phyloP scores from a whole-genome alignment of 2,329 filamentous ascomycete genomes.

The Talaromyces sp. region DNA sequence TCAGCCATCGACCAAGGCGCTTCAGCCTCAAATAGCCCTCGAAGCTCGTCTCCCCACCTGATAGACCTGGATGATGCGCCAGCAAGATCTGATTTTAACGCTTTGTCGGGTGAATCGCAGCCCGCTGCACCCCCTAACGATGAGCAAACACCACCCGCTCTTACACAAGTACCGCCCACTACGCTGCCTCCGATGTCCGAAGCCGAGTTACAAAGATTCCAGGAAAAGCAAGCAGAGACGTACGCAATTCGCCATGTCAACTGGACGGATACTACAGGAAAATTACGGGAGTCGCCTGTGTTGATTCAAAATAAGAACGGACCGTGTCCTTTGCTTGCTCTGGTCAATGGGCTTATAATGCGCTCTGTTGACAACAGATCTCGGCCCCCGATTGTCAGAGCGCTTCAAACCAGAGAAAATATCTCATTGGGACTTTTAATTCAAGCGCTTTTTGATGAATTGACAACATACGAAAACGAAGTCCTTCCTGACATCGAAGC shows the following conservation, averaged over 20 bases:
- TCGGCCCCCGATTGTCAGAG: constrained; percentile 70
- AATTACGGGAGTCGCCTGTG: constrained; percentile 74
- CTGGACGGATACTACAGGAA: constrained; percentile 69
- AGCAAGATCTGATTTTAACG: constrained; percentile 1
- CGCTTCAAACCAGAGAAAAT: constrained; percentile 74
- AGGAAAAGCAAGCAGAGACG: constrained; percentile 61
- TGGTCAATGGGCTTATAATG: constrained; percentile 87
- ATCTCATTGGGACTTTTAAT: constrained; percentile 81
- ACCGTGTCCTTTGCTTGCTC: constrained; percentile 83
- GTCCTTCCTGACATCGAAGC: constrained; percentile 81
- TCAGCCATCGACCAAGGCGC: constrained; percentile 1
- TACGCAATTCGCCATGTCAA: constrained; percentile 90
- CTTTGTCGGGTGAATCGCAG: constrained; percentile 5
- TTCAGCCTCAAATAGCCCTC: neutral
- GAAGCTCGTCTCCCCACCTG: constrained; percentile 1
- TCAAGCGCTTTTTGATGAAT: constrained; percentile 86
- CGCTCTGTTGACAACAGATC: constrained; percentile 62
- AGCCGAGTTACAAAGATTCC: constrained; percentile 29
- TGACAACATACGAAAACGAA: constrained; percentile 71
- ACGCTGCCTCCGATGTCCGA: constrained; percentile 19
- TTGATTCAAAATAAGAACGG: constrained; percentile 91
- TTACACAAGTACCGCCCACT: neutral
- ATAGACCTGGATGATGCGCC: constrained; percentile 11
- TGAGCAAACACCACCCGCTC: neutral
- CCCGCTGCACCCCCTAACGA: neutral